phyloP scores from a whole-genome alignment of 2,329 filamentous ascomycete genomes.

The Aspergillus hortae region DNA sequence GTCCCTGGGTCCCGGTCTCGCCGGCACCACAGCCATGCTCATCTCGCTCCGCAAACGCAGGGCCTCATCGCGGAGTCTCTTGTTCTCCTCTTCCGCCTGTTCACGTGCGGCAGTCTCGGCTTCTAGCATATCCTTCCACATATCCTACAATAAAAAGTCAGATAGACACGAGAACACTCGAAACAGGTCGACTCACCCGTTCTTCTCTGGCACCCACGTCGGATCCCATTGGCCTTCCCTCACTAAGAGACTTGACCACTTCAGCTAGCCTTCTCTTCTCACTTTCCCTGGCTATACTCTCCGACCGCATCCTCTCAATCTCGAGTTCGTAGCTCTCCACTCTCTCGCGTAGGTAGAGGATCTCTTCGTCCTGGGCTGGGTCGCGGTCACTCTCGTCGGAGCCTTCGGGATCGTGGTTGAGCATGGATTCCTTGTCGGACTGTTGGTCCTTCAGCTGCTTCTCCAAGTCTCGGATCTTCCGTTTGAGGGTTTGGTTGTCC shows the following conservation, averaged over 20 bases:
- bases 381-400: conserved; percentile 48
- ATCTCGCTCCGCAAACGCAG: conserved; percentile 59
- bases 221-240: conserved; percentile 47
- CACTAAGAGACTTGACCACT: conserved; percentile 65
- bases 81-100: conserved; percentile 85
- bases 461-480: conserved; percentile 81
- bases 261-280: conserved; percentile 86
- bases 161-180: background rate
- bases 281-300: conserved; percentile 72
- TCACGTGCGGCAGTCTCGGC: conserved; percentile 86
- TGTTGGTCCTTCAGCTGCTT: conserved; percentile 64
- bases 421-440: conserved; percentile 43
- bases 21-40: conserved; percentile 24
- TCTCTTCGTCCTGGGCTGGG: conserved; percentile 70
- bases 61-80: conserved; percentile 77
- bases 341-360: conserved; percentile 77
- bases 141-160: conserved; percentile 54
- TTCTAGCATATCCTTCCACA: conserved; percentile 93
- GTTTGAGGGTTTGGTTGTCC: conserved; percentile 79
- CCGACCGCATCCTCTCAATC: conserved; percentile 76
- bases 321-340: conserved; percentile 80
- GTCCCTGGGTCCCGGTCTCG: conserved; percentile 30
- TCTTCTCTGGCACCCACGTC: conserved; percentile 48
- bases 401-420: conserved; percentile 39
- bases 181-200: conserved; percentile 34